These are phyloP conservation scores for Cyclotella atomus DNA, from an alignment of 108 stramenopile species.

Conservation along the genomic window DNA sequence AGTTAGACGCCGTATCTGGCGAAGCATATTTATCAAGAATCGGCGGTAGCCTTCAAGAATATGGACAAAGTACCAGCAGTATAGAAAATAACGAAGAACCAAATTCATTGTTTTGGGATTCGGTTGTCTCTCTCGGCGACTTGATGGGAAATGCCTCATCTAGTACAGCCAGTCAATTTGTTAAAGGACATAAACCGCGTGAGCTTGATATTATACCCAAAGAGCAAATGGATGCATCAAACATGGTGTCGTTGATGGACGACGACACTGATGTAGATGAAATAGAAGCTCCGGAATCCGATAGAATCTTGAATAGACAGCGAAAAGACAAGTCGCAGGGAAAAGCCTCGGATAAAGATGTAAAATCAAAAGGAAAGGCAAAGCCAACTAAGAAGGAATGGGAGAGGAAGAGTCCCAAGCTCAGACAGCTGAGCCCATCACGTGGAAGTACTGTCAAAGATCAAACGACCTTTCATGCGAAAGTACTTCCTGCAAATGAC, in stretches of 20 bases:
- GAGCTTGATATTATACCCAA: slow-evolving; percentile 3
- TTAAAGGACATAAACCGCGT: not conserved
- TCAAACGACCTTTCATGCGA: slow-evolving; percentile 5
- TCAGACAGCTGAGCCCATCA: slow-evolving; percentile 5
- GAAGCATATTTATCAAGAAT: not conserved
- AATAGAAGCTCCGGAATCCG: no score
- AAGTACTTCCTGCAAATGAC: slow-evolving; percentile 1
- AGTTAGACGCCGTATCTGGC: slow-evolving; percentile 2
- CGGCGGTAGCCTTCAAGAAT: not conserved
- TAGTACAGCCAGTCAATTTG: not conserved
- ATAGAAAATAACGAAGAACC: no score
- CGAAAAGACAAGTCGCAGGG: not conserved
- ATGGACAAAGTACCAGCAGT: not conserved
- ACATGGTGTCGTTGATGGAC: not conserved
- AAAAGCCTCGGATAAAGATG: not conserved
- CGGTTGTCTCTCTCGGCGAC: not conserved
- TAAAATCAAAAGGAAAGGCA: not conserved
- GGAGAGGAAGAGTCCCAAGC: not conserved
- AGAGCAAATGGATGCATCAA: not conserved
- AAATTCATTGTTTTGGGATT: not conserved
- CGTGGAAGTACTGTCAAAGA: not conserved
- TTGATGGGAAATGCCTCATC: not conserved
- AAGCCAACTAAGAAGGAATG: not conserved
- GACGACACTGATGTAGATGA: not conserved
- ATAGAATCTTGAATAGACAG: not conserved